Percentiles rank a stretch among this genome's conserved stretches.
Conservation (phyloP, 1,284 basidiomycete genomes). For the Leccinum fallax region DNA sequence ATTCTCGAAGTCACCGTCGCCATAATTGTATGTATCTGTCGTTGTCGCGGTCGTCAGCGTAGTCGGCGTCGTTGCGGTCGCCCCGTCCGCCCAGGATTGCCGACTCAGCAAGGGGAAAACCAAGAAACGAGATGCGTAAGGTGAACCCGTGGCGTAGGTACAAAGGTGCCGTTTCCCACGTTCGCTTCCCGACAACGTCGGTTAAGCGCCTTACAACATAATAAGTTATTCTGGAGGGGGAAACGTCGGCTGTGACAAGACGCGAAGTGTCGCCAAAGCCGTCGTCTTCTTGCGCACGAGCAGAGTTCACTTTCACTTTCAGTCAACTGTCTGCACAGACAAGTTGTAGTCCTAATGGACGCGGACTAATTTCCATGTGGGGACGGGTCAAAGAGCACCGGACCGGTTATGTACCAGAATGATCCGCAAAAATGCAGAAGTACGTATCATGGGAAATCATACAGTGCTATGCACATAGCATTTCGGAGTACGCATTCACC, state of each 20-base stretch:
- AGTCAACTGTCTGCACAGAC: conserved; percentile 1
- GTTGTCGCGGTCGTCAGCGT: conserved; percentile 4
- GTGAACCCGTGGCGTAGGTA: conserved; percentile 14
- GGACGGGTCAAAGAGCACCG: not conserved
- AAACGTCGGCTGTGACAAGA: conserved; percentile 12
- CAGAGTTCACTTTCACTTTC: conserved; percentile 1
- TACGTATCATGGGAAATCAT: not conserved
- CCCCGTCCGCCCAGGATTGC: conserved; percentile 11
- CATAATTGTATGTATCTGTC: conserved; percentile 12
- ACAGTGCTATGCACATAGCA: not conserved
- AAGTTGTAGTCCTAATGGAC: not conserved
- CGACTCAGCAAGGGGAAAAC: conserved; percentile 23
- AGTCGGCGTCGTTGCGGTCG: conserved; percentile 24
- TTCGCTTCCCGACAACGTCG: conserved; percentile 20
- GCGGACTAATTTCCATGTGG: not conserved
- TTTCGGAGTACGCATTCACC: not conserved
- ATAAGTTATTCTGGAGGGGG: not conserved
- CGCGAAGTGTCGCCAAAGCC: not conserved
- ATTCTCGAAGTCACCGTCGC: conserved; percentile 20
- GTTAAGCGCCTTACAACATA: conserved; percentile 17
- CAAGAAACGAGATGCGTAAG: conserved; percentile 13
- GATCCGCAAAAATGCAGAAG: not conserved
- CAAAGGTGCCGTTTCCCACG: conserved; percentile 29
- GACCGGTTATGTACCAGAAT: not conserved
- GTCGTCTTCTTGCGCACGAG: not conserved